Evolutionary conservation across 2,329 filamentous ascomycete species (phyloP).

Genomic region (Clonostachys rhizophaga): DNA sequence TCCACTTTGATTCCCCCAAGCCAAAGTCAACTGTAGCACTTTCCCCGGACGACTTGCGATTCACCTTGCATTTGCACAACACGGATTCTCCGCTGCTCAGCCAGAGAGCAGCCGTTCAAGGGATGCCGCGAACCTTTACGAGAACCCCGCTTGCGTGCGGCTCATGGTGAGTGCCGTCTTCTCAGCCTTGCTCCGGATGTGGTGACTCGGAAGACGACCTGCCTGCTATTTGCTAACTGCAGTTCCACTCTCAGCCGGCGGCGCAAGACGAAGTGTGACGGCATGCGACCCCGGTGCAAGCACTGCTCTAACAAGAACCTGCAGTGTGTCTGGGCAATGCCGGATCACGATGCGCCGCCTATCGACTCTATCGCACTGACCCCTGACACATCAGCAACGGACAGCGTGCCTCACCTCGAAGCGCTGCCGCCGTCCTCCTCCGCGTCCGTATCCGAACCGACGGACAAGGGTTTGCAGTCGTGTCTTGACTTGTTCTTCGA

Average conservation of each 20-base stretch:
- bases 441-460: not conserved
- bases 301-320: slow-evolving; percentile 1
- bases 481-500: slow-evolving; percentile 9
- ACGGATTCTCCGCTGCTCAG: too few relatives aligned
- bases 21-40: too few relatives aligned
- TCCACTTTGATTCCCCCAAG: too few relatives aligned
- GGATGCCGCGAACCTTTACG: not conserved
- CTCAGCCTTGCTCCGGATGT: not conserved
- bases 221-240: not conserved
- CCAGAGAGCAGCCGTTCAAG: too few relatives aligned
- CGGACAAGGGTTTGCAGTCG: slow-evolving; percentile 1
- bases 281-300: slow-evolving; percentile 1
- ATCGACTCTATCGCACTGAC: not conserved
- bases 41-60: too few relatives aligned
- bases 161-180: not conserved
- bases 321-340: slow-evolving; percentile 1
- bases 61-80: too few relatives aligned
- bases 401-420: not conserved
- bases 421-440: not conserved
- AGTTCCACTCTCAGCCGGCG: slow-evolving; percentile 1
- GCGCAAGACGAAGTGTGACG: slow-evolving; percentile 6
- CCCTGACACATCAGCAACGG: not conserved
- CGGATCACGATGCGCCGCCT: not conserved
- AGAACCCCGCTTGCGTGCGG: not conserved
- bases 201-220: not conserved